These are phyloP conservation scores for Actinomucor elegans DNA, from an alignment of 371 early-diverging fungal species.

Conservation along the genomic window DNA sequence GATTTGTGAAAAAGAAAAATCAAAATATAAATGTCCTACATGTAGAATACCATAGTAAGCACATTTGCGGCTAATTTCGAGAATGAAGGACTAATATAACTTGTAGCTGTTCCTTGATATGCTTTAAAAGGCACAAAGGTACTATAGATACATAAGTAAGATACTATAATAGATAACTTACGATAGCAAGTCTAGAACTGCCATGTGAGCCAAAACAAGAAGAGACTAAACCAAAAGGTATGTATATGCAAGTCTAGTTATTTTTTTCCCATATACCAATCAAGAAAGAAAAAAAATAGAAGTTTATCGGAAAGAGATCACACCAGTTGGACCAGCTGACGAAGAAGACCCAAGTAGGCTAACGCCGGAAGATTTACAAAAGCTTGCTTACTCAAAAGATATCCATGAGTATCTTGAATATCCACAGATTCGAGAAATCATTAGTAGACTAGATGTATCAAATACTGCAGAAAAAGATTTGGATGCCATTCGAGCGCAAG, in stretches of 20 bases:
- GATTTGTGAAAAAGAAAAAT: conserved; percentile 29
- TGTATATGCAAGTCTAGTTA: background rate
- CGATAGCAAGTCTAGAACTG: conserved; percentile 10
- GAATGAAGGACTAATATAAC: too few relatives aligned
- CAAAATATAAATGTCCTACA: conserved; percentile 45
- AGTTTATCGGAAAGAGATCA: conserved; percentile 16
- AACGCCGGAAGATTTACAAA: conserved; percentile 17
- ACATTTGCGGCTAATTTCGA: too few relatives aligned
- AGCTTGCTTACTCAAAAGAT: conserved; percentile 28
- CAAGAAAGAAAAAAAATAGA: background rate
- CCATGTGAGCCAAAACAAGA: conserved; percentile 15
- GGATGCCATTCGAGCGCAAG: conserved; percentile 13
- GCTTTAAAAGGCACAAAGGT: conserved; percentile 48
- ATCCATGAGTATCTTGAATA: conserved; percentile 32
- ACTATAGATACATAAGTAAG: background rate
- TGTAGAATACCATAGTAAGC: conserved; percentile 40
- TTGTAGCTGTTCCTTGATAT: conserved; percentile 38
- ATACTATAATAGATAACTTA: background rate
- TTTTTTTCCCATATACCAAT: background rate
- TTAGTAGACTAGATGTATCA: conserved; percentile 28
- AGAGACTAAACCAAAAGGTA: background rate
- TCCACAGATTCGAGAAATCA: conserved; percentile 30
- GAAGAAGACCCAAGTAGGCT: conserved; percentile 35
- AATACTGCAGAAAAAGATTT: conserved; percentile 29
- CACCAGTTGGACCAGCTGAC: conserved; percentile 20